These are phyloP conservation scores for Aspergillus fischeri DNA, from an alignment of 2,329 filamentous ascomycete species.

Conservation along the genomic window DNA sequence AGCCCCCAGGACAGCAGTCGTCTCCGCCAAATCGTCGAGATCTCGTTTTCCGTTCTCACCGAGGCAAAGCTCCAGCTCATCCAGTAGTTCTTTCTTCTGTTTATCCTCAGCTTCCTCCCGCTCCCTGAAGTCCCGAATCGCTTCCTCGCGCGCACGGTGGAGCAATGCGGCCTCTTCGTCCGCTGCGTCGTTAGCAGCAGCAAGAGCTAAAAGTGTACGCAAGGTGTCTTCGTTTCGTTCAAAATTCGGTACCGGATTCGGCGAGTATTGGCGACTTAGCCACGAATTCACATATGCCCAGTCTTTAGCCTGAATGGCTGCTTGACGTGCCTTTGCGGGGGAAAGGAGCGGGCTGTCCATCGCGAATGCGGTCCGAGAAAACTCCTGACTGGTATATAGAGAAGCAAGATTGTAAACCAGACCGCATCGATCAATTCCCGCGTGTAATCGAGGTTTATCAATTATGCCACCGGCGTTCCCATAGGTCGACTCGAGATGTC, in stretches of 20 bases:
- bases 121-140: slow-evolving; percentile 27
- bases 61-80: slow-evolving; percentile 53
- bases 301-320: slow-evolving; percentile 79
- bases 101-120: slow-evolving; percentile 26
- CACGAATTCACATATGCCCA: slow-evolving; percentile 86
- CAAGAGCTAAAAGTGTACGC: slow-evolving; percentile 67
- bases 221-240: slow-evolving; percentile 85
- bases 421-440: background rate
- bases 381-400: slow-evolving; percentile 1
- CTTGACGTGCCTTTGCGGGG: slow-evolving; percentile 64
- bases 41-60: slow-evolving; percentile 50
- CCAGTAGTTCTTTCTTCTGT: slow-evolving; percentile 44
- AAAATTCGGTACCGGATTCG: slow-evolving; percentile 64
- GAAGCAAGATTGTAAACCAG: background rate
- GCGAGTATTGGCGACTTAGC: slow-evolving; percentile 67
- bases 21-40: slow-evolving; percentile 56
- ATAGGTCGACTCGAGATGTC: background rate
- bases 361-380: slow-evolving; percentile 8
- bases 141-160: slow-evolving; percentile 36
- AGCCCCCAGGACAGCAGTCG: slow-evolving; percentile 50
- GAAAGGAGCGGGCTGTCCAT: slow-evolving; percentile 50
- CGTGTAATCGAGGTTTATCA: no score
- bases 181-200: slow-evolving; percentile 70
- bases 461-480: background rate
- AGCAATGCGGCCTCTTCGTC: slow-evolving; percentile 36